phyloP scores from a whole-genome alignment of 1,139 yeast species.

The Magnusiomyces fungicola region DNA sequence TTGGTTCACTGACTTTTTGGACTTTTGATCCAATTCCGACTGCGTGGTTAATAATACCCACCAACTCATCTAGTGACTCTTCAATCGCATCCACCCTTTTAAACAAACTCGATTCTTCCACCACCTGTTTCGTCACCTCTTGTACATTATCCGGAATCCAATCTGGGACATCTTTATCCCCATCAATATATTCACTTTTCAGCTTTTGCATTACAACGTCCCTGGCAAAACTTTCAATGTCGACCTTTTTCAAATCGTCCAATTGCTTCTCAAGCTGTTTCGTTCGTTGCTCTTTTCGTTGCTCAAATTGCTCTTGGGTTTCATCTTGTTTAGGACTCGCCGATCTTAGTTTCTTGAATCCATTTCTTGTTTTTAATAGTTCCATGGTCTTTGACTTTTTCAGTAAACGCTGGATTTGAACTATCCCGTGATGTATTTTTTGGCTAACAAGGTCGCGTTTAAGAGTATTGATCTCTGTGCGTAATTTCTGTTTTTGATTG shows the following conservation, averaged over 20 bases:
- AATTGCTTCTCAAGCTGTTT: conserved; percentile 24
- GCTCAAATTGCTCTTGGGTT: conserved; percentile 12
- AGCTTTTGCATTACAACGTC: conserved; percentile 7
- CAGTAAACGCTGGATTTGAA: conserved; percentile 26
- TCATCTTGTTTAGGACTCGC: conserved; percentile 13
- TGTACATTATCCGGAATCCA: conserved; percentile 1
- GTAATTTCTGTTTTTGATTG: conserved; percentile 27
- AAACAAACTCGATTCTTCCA: no score
- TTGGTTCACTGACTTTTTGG: neutral
- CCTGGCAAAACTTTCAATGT: conserved; percentile 21
- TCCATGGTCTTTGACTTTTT: conserved; percentile 31
- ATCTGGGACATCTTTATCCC: conserved; percentile 8
- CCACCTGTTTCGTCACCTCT: no score
- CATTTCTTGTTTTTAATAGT: conserved; percentile 26
- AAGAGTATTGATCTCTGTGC: conserved; percentile 21
- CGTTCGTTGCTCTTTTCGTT: neutral
- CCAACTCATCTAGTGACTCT: neutral
- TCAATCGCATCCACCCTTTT: no score
- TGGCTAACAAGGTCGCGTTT: conserved; percentile 29
- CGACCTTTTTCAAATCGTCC: conserved; percentile 22
- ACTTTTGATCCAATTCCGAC: conserved; percentile 12
- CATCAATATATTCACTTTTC: conserved; percentile 9
- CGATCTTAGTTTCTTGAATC: conserved; percentile 14
- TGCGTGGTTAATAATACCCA: conserved; percentile 5
- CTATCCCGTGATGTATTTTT: conserved; percentile 29